Evolutionary conservation across 352 stramenopile genomes (phyloP).

Genomic region (Thraustochytrium sp.): DNA sequence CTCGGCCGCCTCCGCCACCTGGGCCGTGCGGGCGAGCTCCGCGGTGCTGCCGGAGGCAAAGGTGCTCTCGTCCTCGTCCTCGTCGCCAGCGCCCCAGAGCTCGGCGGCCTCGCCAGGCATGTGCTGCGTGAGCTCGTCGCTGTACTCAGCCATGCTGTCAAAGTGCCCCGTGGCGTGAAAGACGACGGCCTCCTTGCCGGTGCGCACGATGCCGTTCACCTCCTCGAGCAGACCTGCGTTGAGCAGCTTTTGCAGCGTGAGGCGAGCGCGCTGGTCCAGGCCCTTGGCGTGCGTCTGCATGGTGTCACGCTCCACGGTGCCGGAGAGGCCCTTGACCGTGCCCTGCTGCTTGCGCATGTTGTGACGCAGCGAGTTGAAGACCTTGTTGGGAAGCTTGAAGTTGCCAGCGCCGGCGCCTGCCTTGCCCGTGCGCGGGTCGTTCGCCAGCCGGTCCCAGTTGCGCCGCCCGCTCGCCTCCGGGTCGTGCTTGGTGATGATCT

Average conservation of each 20-base stretch:
- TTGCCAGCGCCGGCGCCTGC: background rate
- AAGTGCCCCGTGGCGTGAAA: conserved; percentile 79
- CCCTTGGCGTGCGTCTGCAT: conserved; percentile 59
- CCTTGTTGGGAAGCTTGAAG: conserved; percentile 25
- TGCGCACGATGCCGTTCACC: conserved; percentile 97
- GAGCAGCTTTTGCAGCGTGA: conserved; percentile 92
- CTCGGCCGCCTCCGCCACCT: background rate
- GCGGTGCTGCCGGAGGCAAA: background rate
- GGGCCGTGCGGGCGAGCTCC: background rate
- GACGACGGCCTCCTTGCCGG: conserved; percentile 98
- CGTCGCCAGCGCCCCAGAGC: background rate
- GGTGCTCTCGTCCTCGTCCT: background rate
- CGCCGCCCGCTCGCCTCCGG: background rate
- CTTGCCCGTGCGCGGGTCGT: conserved; percentile 12
- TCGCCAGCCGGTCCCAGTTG: background rate
- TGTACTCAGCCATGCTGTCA: conserved; percentile 1
- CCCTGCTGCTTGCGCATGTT: conserved; percentile 41
- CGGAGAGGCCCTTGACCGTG: conserved; percentile 22
- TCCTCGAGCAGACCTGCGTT: conserved; percentile 87
- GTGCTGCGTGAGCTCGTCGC: background rate
- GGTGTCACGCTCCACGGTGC: conserved; percentile 35
- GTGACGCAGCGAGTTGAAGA: conserved; percentile 41
- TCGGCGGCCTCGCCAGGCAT: background rate
- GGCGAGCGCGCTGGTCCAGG: conserved; percentile 63
- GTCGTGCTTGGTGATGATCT: conserved; percentile 46